Base-by-base conservation (phyloP, 495 filamentous ascomycete genomes). In the Penicillium cataractarum region DNA sequence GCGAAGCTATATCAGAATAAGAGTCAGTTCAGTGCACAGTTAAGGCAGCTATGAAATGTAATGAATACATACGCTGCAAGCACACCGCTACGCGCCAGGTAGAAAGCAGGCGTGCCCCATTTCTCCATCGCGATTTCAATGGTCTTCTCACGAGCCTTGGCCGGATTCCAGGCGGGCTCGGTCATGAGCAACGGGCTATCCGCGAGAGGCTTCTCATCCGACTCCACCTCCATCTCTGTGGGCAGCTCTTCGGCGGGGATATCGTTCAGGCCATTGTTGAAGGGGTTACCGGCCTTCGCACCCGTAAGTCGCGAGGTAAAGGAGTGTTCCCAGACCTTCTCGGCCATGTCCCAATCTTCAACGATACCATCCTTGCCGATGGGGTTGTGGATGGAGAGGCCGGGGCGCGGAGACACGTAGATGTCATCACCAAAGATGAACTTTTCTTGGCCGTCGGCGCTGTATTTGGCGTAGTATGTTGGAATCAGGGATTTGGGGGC, bases 41-140 rank as follows among this genome's bases (percentile, higher is more conserved):
- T 26, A 6, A 33, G 54, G 54, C 24, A 19, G 15, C n/a, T 40
- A 37, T 22, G 24, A 6, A 37, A 15, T 33, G 10, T 10, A 22
- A 27, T 13, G 21, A 8, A 24, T 21, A 83, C 84, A 66, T 82
- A 89, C 85, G 87, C 79, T 51, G 87, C 80, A 64, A 89, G 75
- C 53, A 88, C 86, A 35, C 89, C 89, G 54, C 76, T 86, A 56
- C 87, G 84, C 15, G 89, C 90, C 54, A 97, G 81, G 82, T 92
- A 99, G 77, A 96, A 98, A 4, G 95, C 95, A 15, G 95, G 95
- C 39, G 86, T 87, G 17, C 92, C 93, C 89, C 94, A 99, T 64
- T 86, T 90, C 82, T 99, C 95, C 87, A 99, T 97, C 31, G 89
- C 91, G 57, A 97, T 86, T 76, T 99, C 96, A 65, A 97, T 92